A percentile compares a stretch with the other conserved stretches of the same genome.
These are phyloP conservation scores for Sordariomycetes sp. DNA, from an alignment of 2,329 filamentous ascomycete genomes.

Conservation along the genomic window DNA sequence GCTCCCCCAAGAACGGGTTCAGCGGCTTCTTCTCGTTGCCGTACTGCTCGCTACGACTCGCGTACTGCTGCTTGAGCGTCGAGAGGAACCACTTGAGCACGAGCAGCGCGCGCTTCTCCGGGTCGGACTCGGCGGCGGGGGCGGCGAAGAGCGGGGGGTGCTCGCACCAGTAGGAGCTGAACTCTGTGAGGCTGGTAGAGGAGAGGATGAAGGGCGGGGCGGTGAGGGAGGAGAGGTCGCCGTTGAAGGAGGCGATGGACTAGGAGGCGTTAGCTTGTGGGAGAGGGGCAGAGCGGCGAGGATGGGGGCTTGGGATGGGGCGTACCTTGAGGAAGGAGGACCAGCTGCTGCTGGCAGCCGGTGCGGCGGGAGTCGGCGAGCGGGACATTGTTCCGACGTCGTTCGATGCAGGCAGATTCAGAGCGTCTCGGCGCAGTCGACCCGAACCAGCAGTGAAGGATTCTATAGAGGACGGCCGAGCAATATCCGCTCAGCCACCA, in stretches of 20 bases:
- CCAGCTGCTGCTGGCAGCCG: constrained; percentile 32
- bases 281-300: not conserved
- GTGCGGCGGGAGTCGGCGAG: constrained; percentile 13
- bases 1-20: constrained; percentile 90
- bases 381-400: constrained; percentile 15
- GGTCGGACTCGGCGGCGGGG: constrained; percentile 64
- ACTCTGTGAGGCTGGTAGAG: constrained; percentile 65
- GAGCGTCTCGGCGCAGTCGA: not conserved
- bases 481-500: too few relatives aligned
- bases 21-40: constrained; percentile 96
- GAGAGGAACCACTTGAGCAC: constrained; percentile 96
- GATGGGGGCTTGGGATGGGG: constrained; percentile 3
- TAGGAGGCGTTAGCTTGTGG: constrained; percentile 12
- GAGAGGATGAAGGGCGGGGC: constrained; percentile 76
- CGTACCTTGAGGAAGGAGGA: constrained; percentile 36
- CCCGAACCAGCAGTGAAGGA: not conserved
- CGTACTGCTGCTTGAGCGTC: constrained; percentile 79
- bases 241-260: constrained; percentile 72
- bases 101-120: constrained; percentile 68
- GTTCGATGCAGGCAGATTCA: not conserved
- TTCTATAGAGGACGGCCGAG: not conserved
- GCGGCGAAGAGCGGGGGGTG: constrained; percentile 69
- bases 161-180: constrained; percentile 73
- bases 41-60: constrained; percentile 59
- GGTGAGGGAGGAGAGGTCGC: constrained; percentile 68